Percentiles rank a stretch among this genome's conserved stretches.
phyloP scores from a whole-genome alignment of 1,284 basidiomycete genomes.

The Ustilago tritici region DNA sequence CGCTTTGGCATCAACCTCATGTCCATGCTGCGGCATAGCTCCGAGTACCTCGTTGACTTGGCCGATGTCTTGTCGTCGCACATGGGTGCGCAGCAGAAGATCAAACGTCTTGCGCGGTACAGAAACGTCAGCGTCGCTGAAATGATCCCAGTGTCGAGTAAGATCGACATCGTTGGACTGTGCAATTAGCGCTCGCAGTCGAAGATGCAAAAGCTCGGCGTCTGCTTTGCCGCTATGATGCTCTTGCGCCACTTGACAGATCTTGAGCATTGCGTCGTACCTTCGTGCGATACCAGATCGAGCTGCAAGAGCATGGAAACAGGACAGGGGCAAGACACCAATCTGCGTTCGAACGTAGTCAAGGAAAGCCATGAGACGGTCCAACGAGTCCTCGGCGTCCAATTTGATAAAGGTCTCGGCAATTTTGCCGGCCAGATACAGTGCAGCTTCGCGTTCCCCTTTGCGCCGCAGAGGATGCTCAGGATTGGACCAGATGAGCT shows the following conservation, averaged over 20 bases:
- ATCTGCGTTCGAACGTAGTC: constrained; percentile 17
- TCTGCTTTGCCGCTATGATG: constrained; percentile 33
- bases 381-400: constrained; percentile 33
- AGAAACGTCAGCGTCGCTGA: constrained; percentile 6
- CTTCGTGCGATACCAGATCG: constrained; percentile 19
- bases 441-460: constrained; percentile 19
- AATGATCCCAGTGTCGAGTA: constrained; percentile 23
- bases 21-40: constrained; percentile 35
- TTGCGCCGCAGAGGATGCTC: neutral
- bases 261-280: constrained; percentile 33
- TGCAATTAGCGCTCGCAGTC: constrained; percentile 34
- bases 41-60: constrained; percentile 43
- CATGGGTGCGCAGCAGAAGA: constrained; percentile 36
- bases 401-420: constrained; percentile 39
- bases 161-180: constrained; percentile 15
- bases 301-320: constrained; percentile 38
- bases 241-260: constrained; percentile 22
- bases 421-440: constrained; percentile 35
- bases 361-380: constrained; percentile 35
- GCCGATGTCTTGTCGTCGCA: constrained; percentile 27
- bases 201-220: constrained; percentile 42
- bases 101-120: constrained; percentile 49
- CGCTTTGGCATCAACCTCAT: constrained; percentile 32
- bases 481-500: constrained; percentile 28
- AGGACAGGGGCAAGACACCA: constrained; percentile 28